Conservation (phyloP, 257 asterid genomes). For the Forsythia viridissima region DNA sequence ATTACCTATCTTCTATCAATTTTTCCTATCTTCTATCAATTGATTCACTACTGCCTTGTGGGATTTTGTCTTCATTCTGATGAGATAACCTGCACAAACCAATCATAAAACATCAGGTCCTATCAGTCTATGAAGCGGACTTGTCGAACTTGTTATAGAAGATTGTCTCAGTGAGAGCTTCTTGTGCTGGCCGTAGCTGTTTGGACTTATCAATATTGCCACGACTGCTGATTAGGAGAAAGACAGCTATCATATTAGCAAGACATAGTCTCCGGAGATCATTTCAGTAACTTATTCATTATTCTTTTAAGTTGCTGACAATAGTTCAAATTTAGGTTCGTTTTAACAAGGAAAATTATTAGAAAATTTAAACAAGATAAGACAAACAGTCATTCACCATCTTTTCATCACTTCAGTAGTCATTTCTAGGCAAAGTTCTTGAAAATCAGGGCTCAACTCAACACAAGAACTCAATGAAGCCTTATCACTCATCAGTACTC, state of each 20-base stretch:
- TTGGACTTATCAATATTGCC: not conserved
- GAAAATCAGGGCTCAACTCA: not conserved
- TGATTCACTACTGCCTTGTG: too few species aligned
- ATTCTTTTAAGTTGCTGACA: not conserved
- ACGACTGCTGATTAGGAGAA: not conserved
- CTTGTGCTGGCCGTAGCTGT: conserved; percentile 13
- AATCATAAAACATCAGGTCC: too few species aligned
- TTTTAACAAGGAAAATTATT: not conserved
- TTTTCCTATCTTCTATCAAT: too few species aligned
- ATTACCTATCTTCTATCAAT: too few species aligned
- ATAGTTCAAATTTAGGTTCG: not conserved
- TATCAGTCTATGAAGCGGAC: not conserved
- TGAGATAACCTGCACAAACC: too few species aligned
- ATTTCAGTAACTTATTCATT: not conserved
- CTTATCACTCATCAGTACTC: not conserved
- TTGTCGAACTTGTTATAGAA: not conserved
- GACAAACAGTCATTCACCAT: not conserved
- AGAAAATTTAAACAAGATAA: not conserved
- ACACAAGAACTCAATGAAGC: not conserved
- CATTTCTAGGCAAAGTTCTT: not conserved
- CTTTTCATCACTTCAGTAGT: not conserved
- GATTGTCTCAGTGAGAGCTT: not conserved
- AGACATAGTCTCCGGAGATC: not conserved
- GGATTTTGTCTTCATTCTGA: too few species aligned
- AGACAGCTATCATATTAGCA: not conserved